Evolutionary conservation across 208 protist species (phyloP), one percentile per base, ranked within the genome.

Genomic region (Borovskyia barvae): DNA sequence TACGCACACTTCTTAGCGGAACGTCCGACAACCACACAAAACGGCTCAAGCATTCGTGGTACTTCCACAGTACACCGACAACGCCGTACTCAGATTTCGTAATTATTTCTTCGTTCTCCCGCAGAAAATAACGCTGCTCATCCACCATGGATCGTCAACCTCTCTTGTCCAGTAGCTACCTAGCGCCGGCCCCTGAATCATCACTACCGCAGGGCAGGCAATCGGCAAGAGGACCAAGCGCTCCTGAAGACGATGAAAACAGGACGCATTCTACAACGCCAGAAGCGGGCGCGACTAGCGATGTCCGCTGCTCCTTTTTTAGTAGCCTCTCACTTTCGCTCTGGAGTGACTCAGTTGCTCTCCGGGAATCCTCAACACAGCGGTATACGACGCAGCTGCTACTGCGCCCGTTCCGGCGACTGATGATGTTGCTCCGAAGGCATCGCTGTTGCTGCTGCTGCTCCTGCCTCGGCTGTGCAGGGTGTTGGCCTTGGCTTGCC

Each of bases 361-460:
- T n/a, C n/a, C n/a, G n/a, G n/a, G n/a, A n/a, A n/a, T n/a, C n/a
- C n/a, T n/a, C n/a, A n/a, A n/a, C n/a, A n/a, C n/a, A n/a, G n/a
- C n/a, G n/a, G n/a, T n/a, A n/a, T n/a, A n/a, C n/a, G n/a, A n/a
- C n/a, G n/a, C n/a, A n/a, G 0, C 5, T 8, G 14, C 29, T 71
- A 5, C 49, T 64, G 5, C 64, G 64, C 0, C 64, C 55, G 8
- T 64, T 71, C n/a, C 64, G 59, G 41, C n/a, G 35, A 0, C 47
- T 71, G 24, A 3, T n/a, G 12, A 29, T 63, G 14, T 58, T 28
- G 64, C 57, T 54, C 35, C 22, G 39, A 17, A 40, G 3, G 11
- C 33, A 40, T 3, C 8, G 42, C 15, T 42, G 46, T 45, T 14
- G 14, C 11, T 6, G 57, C 24, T 7, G n/a, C 3, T 22, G 42